Conservation (phyloP, 208 protist genomes). For the Acanthamoeba divionensis region DNA sequence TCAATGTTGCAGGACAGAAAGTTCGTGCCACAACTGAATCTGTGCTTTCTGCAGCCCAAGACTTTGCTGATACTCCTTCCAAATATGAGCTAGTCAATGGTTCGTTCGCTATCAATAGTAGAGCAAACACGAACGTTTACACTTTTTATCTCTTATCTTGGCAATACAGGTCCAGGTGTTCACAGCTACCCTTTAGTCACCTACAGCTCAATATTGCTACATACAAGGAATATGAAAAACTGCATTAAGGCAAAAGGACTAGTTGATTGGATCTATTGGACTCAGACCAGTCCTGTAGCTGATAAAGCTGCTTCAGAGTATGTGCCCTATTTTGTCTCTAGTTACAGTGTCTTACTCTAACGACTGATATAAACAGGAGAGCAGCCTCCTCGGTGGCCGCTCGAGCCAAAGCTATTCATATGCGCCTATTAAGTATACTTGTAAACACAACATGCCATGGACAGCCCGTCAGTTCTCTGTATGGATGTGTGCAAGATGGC, state of each 20-base stretch:
- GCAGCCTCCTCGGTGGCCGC: neutral
- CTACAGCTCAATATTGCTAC: neutral
- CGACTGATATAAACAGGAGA: neutral
- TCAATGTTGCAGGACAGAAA: neutral
- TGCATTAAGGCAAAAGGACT: neutral
- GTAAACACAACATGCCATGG: neutral
- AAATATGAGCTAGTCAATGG: neutral
- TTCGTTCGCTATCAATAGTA: neutral
- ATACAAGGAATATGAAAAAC: neutral
- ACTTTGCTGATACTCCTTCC: neutral
- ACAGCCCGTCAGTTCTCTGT: neutral
- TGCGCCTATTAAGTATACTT: neutral
- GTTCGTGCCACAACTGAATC: neutral
- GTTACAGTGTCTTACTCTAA: neutral
- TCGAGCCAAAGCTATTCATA: neutral
- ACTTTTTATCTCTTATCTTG: neutral
- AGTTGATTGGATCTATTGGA: slow-evolving; percentile 14
- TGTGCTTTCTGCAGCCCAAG: neutral
- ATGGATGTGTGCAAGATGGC: neutral
- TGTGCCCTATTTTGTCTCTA: neutral
- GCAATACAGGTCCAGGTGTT: neutral
- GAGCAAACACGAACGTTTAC: neutral
- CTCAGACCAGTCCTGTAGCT: neutral
- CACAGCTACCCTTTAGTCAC: neutral
- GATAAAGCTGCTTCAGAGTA: neutral